phyloP scores from a whole-genome alignment of 306 rosid genomes.

The Quercus alba region DNA sequence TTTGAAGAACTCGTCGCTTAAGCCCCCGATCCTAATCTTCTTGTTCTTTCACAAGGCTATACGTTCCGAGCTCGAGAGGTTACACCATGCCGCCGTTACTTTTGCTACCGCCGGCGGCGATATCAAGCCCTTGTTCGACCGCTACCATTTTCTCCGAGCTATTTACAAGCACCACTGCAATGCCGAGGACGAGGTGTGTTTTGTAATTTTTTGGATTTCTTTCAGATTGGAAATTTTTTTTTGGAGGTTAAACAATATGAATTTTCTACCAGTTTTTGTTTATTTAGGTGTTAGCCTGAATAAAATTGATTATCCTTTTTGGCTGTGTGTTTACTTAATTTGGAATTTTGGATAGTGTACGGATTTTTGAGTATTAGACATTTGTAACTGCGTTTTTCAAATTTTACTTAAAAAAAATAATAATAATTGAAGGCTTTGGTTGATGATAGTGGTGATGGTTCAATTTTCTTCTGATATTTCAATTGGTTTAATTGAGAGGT shows the following conservation, averaged over 20 bases:
- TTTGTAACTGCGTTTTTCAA: not conserved
- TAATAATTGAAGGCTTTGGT: not conserved
- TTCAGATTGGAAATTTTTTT: not conserved
- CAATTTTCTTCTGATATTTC: not conserved
- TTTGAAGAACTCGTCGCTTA: conserved; percentile 19
- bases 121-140: conserved; percentile 25
- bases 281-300: too few species aligned
- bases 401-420: not conserved
- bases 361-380: not conserved
- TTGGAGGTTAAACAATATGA: not conserved
- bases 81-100: conserved; percentile 34
- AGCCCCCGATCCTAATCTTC: conserved; percentile 47
- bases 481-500: not conserved
- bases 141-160: conserved; percentile 24
- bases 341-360: not conserved
- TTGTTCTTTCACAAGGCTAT: conserved; percentile 47
- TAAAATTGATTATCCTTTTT: not conserved
- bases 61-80: conserved; percentile 44
- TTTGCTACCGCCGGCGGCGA: conserved; percentile 21
- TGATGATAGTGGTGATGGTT: not conserved
- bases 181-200: conserved; percentile 33
- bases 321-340: not conserved
- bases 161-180: conserved; percentile 29
- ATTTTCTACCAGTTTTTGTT: not conserved
- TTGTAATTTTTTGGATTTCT: not conserved